Evolutionary conservation across 2,329 filamentous ascomycete species (phyloP), one percentile per base, ranked within the genome.

Genomic region (Juglanconis sp.): DNA sequence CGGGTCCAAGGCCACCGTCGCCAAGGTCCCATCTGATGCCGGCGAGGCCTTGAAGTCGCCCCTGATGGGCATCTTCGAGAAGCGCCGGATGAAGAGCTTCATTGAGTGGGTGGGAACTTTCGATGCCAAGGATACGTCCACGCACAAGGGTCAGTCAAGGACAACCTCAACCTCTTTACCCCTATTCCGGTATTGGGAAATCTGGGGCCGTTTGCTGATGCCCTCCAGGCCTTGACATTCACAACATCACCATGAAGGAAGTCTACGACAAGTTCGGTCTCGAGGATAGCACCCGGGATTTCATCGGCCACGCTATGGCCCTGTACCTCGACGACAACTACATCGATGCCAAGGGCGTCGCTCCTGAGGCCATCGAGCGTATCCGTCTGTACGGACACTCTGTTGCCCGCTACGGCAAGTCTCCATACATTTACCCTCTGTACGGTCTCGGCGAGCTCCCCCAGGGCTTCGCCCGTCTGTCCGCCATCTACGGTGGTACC

Each of bases 231-330:
- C 84, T 98, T 66, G 87, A 95, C 76, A 81, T 99, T 65, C 81
- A 82, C 71, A 83, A 78, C 63, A 88, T 84, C 79, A 94, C 91
- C 62, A 96, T 98, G 93, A 96, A 92, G 83, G 94, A 97, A n/a
- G 90, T 99, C 42, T 99, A 96, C 72, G 93, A 98, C 80, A 97
- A 98, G 77, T 99, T 96, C 69, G 90, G 92, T 61, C 89, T 99
- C 64, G 95, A 99, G 79, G 72, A 88, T 30, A 83, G 86, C 61
- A 99, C 95, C 67, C 88, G 91, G 69, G 95, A 99, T 78, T 99
- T 99, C 74, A 90, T 98, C 70, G 95, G 95, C 66, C 95, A 99
- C 77, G 92, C 94, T 70, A 99, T 99, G 95, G 95, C 95, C 62
- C 87, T 99, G 53, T 98, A 93, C 80, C 87, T 90, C 59, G 92